Base-by-base conservation (phyloP, 441 rosid genomes). In the Biscutella laevigata region DNA sequence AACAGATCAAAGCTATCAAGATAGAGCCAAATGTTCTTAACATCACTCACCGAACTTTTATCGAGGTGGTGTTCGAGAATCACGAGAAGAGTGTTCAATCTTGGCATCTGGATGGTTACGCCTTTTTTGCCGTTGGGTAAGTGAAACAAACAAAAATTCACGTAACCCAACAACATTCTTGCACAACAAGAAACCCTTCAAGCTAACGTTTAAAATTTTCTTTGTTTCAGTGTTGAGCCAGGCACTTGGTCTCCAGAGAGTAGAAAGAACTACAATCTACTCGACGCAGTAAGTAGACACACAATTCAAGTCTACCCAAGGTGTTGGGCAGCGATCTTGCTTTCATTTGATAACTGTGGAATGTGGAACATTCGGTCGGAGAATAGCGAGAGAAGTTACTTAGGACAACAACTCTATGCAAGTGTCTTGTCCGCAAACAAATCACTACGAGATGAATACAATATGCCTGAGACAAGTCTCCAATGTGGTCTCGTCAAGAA, bases 301-400 rank as follows among this genome's bases (percentile, higher is more conserved):
- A 83, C 95, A 5, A 24, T 83, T 6, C 92, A 83, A 52, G 87
- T 86, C 8, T 86, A 66, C 71, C 95, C 95, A 5, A 83, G 83
- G 24, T 79, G 83, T 2, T 83, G 95, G 92, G 77, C 92, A 1
- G 92, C 95, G 7, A 72, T 86, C 12, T 19, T 86, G 35, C 51
- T 86, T 56, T 60, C 88, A 30, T 81, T 86, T 43, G 95, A 86
- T 41, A 86, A 83, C 43, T 79, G 82, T 4, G 95, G 95, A 11
- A 86, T 86, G 95, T 86, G 95, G 95, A 86, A 83, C 61, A 16
- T 86, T 19, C 62, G 92, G 32, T 86, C 95, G 1, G 83, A 83
- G 55, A 67, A 62, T 12, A 62, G 61, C 22, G 88, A 81, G 47
- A 77, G 79, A 40, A 44, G 77, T 1, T 86, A 83, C 61, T 62